Conservation (phyloP, 768 basidiomycete species). For the Favolaschia claudopus region DNA sequence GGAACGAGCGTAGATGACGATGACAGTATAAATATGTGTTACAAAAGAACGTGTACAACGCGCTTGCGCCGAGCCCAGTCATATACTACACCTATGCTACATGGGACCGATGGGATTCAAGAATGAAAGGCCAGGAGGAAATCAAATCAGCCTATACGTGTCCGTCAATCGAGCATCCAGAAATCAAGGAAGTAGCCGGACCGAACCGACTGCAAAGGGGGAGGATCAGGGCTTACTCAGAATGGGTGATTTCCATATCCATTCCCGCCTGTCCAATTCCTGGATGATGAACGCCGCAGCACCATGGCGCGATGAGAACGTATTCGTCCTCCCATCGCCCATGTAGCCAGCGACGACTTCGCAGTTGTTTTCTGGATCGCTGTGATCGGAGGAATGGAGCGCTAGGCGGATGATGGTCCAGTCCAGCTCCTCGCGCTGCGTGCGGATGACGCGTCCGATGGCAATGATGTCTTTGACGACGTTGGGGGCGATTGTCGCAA, state of each 20-base stretch:
- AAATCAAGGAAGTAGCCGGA: not conserved
- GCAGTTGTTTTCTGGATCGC: slow-evolving; percentile 54
- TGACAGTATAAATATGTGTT: too few species aligned
- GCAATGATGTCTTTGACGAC: slow-evolving; percentile 25
- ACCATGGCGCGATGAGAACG: slow-evolving; percentile 59
- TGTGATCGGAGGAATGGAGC: slow-evolving; percentile 5
- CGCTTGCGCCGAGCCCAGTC: too few species aligned
- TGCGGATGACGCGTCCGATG: slow-evolving; percentile 9
- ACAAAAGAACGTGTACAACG: too few species aligned
- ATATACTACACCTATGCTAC: too few species aligned
- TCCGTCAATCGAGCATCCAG: slow-evolving; percentile 1
- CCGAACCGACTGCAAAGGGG: not conserved
- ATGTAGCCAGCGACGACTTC: slow-evolving; percentile 72
- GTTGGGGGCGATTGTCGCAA: slow-evolving; percentile 13
- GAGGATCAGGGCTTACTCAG: slow-evolving; percentile 38
- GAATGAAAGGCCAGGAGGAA: too few species aligned
- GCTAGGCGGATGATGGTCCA: slow-evolving; percentile 24
- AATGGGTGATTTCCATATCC: slow-evolving; percentile 60
- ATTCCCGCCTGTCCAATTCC: slow-evolving; percentile 64
- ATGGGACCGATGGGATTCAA: too few species aligned
- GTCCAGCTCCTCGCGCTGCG: slow-evolving; percentile 14
- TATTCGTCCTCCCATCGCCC: slow-evolving; percentile 38
- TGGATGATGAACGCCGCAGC: slow-evolving; percentile 67
- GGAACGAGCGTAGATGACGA: too few species aligned
- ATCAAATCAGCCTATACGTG: too few species aligned